These are phyloP conservation scores for Taxillus chinensis DNA, from an alignment of 164 flowering plant genomes.

Conservation along the genomic window DNA sequence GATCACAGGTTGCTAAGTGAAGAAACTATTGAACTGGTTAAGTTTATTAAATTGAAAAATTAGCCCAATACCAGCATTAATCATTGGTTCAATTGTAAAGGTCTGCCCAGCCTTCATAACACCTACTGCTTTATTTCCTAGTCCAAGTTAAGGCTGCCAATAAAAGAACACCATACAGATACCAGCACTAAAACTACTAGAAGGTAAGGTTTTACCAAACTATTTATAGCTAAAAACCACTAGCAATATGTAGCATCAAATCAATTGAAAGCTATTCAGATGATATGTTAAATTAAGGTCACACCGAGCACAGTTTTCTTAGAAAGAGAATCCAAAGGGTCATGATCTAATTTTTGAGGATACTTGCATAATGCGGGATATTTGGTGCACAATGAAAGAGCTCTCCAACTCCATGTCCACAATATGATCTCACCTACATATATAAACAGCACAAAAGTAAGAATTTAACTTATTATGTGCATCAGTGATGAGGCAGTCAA, in stretches of 20 bases:
- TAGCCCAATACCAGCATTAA: constrained; percentile 57
- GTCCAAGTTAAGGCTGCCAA: constrained; percentile 29
- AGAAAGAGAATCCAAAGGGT: neutral
- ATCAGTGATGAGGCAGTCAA: neutral
- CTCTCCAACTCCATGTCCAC: constrained; percentile 99
- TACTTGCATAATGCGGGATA: constrained; percentile 95
- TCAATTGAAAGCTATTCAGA: too few relatives aligned
- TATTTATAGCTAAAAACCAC: too few relatives aligned
- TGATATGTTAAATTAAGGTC: neutral
- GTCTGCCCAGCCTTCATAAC: constrained; percentile 99
- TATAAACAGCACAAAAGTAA: constrained; percentile 3
- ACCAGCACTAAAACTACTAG: too few relatives aligned
- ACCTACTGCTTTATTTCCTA: constrained; percentile 96
- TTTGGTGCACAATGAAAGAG: constrained; percentile 98
- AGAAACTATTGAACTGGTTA: neutral
- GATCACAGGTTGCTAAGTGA: neutral
- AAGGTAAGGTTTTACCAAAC: neutral
- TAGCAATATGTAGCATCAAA: too few relatives aligned
- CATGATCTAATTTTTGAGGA: constrained; percentile 25
- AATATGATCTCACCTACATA: constrained; percentile 75
- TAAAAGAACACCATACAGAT: neutral
- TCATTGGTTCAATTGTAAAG: constrained; percentile 97
- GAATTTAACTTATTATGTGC: neutral
- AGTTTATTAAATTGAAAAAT: neutral
- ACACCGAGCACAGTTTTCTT: neutral